These are phyloP conservation scores for Cytospora chrysosperma DNA, from an alignment of 2,329 filamentous ascomycete species.

Conservation along the genomic window DNA sequence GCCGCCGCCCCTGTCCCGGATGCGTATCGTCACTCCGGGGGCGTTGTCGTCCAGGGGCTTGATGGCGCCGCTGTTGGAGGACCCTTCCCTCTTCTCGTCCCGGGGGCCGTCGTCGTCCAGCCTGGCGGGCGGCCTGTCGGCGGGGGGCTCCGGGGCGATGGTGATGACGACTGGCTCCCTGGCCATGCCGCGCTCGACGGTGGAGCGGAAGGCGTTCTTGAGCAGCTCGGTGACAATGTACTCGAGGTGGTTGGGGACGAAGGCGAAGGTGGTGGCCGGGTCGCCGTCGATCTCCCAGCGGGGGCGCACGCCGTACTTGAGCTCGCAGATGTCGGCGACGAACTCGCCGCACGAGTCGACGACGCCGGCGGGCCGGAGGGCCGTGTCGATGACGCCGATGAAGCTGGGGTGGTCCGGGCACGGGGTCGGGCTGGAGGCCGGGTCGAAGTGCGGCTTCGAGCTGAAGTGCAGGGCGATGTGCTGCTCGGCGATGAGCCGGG, in stretches of 20 bases:
- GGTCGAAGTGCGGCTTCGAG: slow-evolving; percentile 67
- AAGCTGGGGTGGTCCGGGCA: slow-evolving; percentile 62
- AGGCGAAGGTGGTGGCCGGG: slow-evolving; percentile 83
- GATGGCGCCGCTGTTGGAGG: slow-evolving; percentile 48
- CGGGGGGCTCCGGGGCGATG: slow-evolving; percentile 68
- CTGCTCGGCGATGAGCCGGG: slow-evolving; percentile 90
- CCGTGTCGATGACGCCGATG: slow-evolving; percentile 94
- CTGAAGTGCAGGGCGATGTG: slow-evolving; percentile 85
- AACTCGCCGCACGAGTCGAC: slow-evolving; percentile 84
- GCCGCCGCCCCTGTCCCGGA: slow-evolving; percentile 91
- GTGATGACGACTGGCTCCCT: slow-evolving; percentile 86
- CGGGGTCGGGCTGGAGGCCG: slow-evolving; percentile 48
- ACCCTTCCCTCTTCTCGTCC: slow-evolving; percentile 40
- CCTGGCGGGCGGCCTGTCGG: slow-evolving; percentile 19
- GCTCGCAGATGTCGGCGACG: slow-evolving; percentile 93
- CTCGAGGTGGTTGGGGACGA: slow-evolving; percentile 92
- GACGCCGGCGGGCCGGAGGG: slow-evolving; percentile 75
- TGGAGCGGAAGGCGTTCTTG: slow-evolving; percentile 95
- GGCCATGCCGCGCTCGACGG: slow-evolving; percentile 78
- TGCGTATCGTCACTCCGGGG: slow-evolving; percentile 90
- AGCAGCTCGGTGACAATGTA: slow-evolving; percentile 96
- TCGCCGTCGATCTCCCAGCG: slow-evolving; percentile 79
- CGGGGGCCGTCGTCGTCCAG: slow-evolving; percentile 21
- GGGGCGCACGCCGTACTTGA: slow-evolving; percentile 89
- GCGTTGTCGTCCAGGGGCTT: slow-evolving; percentile 61